Evolutionary conservation across 2,329 filamentous ascomycete genomes (phyloP).

Genomic region (Aspergillus hiratsukae): DNA sequence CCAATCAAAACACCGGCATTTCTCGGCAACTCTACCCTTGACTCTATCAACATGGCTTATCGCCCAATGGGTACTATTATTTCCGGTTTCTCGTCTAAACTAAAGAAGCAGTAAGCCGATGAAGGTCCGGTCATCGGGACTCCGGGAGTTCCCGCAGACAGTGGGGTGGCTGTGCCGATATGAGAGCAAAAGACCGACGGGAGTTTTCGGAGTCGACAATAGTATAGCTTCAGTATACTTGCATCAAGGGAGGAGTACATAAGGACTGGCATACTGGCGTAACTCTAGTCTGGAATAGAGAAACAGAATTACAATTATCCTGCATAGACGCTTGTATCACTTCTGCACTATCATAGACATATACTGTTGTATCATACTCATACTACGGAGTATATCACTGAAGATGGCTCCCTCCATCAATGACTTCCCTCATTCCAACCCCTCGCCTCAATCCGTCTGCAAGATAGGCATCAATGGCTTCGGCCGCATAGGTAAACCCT

Average conservation of each 20-base stretch:
- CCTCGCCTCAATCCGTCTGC: constrained; percentile 19
- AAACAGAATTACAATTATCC: too few relatives aligned
- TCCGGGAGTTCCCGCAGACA: not conserved
- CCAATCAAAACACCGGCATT: not conserved
- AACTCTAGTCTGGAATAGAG: not conserved
- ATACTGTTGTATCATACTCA: too few relatives aligned
- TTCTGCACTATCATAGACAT: too few relatives aligned
- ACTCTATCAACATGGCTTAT: not conserved
- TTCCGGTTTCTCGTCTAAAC: not conserved
- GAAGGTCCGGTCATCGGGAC: constrained; percentile 4
- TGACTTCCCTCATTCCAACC: constrained; percentile 13
- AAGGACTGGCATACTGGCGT: not conserved
- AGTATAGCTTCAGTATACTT: not conserved
- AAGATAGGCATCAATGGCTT: constrained; percentile 96
- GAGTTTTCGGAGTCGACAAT: not conserved
- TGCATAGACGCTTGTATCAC: not conserved
- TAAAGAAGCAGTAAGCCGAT: not conserved
- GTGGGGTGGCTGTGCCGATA: not conserved
- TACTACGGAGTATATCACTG: too few relatives aligned
- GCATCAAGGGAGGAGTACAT: not conserved
- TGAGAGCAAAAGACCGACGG: not conserved
- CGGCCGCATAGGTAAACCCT: constrained; percentile 69
- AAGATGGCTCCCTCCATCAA: constrained; percentile 22
- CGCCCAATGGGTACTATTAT: not conserved
- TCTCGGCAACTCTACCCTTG: not conserved